Percentiles rank a stretch among this genome's conserved stretches.
These are phyloP conservation scores for Venustampulla echinocandica DNA, from an alignment of 495 filamentous ascomycete species.

Conservation along the genomic window DNA sequence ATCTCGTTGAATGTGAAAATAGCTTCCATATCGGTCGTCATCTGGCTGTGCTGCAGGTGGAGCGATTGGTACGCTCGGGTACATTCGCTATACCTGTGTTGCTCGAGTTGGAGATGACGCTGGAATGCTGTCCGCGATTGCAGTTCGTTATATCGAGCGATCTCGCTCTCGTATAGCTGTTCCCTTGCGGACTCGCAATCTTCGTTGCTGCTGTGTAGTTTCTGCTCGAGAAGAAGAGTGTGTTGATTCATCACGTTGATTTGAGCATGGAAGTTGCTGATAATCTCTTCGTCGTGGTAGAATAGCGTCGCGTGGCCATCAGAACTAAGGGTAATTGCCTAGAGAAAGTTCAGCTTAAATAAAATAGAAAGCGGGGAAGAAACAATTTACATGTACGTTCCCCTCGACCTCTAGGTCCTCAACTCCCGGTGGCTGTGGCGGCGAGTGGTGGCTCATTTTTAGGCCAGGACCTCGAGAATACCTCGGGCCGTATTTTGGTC, in stretches of 20 bases:
- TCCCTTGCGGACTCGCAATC: background rate
- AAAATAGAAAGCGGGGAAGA: background rate
- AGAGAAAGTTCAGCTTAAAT: background rate
- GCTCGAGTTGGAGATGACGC: background rate
- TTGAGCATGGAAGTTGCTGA: background rate
- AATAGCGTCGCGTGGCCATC: constrained; percentile 1
- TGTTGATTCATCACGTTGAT: background rate
- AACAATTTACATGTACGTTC: background rate
- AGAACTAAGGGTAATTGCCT: background rate
- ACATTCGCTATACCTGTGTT: background rate
- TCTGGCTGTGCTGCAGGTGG: background rate
- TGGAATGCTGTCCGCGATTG: background rate
- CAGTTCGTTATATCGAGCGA: background rate
- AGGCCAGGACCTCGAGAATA: no score
- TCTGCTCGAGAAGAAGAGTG: background rate
- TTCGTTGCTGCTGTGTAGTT: constrained; percentile 1
- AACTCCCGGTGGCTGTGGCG: background rate
- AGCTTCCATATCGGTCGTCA: background rate
- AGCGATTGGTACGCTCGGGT: background rate
- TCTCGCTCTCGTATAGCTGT: background rate
- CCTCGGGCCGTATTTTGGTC: no score
- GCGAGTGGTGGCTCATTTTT: background rate
- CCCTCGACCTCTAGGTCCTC: no score
- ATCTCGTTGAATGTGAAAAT: background rate
- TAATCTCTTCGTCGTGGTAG: constrained; percentile 3